These are phyloP conservation scores for Beta corolliflora DNA, from an alignment of 179 eudicot species.

Conservation along the genomic window DNA sequence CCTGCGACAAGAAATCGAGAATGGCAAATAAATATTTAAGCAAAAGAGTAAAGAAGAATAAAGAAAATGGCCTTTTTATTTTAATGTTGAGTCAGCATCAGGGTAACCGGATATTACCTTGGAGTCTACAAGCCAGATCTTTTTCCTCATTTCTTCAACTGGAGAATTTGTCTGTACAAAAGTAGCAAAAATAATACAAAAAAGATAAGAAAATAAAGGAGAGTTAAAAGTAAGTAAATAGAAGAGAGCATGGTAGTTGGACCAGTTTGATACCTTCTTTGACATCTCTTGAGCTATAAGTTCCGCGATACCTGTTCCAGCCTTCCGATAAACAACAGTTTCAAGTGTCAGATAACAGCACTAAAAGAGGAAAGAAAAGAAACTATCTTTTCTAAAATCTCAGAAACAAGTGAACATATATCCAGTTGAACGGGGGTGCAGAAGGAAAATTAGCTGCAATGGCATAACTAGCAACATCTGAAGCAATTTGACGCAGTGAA, in stretches of 20 bases:
- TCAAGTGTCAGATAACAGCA: slow-evolving; percentile 17
- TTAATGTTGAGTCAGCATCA: neutral
- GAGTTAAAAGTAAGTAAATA: neutral
- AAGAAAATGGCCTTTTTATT: neutral
- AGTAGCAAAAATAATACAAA: neutral
- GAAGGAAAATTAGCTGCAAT: neutral
- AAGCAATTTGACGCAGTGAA: neutral
- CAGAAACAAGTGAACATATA: neutral
- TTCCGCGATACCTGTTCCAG: slow-evolving; percentile 97
- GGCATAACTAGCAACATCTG: neutral
- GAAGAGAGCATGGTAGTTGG: neutral
- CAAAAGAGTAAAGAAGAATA: neutral
- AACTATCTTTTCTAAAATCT: neutral
- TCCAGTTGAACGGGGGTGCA: neutral
- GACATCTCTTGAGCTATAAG: slow-evolving; percentile 91
- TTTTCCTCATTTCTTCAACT: slow-evolving; percentile 74
- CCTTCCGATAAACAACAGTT: slow-evolving; percentile 46
- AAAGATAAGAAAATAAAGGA: neutral
- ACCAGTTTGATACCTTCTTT: slow-evolving; percentile 58
- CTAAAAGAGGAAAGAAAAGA: neutral
- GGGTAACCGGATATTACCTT: slow-evolving; percentile 47
- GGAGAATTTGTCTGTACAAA: slow-evolving; percentile 64
- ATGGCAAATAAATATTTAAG: neutral
- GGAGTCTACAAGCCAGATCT: slow-evolving; percentile 91
- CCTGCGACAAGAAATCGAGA: slow-evolving; percentile 43